Evolutionary conservation across 306 rosid species (phyloP).

Genomic region (Nissolia schottii): DNA sequence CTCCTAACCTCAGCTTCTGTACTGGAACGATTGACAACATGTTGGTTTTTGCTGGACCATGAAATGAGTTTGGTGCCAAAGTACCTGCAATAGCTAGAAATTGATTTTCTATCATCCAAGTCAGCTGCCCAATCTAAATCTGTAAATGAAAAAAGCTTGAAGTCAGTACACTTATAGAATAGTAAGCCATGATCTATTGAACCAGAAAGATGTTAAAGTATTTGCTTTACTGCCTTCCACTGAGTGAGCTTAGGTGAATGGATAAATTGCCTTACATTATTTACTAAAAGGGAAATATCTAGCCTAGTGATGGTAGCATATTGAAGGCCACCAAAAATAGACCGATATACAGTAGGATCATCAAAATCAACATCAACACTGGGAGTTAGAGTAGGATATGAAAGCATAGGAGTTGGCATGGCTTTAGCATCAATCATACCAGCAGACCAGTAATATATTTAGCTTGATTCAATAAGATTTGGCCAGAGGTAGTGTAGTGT

Average conservation of each 20-base stretch:
- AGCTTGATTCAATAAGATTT: too few species aligned
- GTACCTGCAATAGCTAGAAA: neutral
- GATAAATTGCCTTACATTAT: neutral
- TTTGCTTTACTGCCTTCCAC: neutral
- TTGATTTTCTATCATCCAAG: neutral
- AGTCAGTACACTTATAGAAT: neutral
- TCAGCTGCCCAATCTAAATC: neutral
- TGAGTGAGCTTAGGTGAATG: neutral
- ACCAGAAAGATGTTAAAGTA: neutral
- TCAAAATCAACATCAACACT: too few species aligned
- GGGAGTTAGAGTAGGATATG: too few species aligned
- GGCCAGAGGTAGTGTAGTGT: too few species aligned
- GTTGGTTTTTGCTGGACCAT: neutral
- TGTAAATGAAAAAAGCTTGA: neutral
- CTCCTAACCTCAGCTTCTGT: neutral
- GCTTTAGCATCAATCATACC: too few species aligned
- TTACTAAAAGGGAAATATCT: neutral
- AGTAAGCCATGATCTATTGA: neutral
- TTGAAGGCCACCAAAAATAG: too few species aligned
- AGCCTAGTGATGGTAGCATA: neutral
- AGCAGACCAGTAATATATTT: too few species aligned
- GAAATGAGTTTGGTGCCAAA: neutral
- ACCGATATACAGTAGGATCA: too few species aligned
- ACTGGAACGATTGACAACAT: neutral
- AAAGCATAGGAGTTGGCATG: too few species aligned